Base-by-base conservation (phyloP, 2,329 filamentous ascomycete species). In the Pseudocercospora pini-densiflorae region DNA sequence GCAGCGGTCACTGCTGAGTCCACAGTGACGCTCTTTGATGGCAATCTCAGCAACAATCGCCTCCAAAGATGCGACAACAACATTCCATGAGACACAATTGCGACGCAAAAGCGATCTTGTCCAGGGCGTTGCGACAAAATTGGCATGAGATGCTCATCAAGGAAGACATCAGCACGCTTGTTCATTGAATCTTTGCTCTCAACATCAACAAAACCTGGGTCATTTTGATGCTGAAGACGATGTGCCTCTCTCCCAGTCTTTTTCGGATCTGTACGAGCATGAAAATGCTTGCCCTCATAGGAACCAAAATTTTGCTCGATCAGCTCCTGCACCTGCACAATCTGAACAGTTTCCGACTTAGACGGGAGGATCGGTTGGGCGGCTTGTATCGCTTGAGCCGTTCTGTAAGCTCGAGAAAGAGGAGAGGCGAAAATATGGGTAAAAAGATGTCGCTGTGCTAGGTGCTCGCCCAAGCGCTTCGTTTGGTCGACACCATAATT, bases 31-130 rank as follows among this genome's bases (percentile, higher is more conserved):
- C 79, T 83, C 55, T 78, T 78, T 12, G 78, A 73, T 1, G 81
- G 78, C 65, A 92, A 85, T 2, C 86, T 83, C 12, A 81, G 79
- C 7, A 90, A 80, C 14, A 97, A 77, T 12, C 85, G 83, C 63
- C 85, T 84, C 84, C 91, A 89, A 0, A 97, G 78, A 33, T 88
- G 84, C 1, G 87, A 88, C 2, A 97, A 85, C 47, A 97, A 88
- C 67, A 97, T 89, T 16, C 94, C 93, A 74, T 97, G 94, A 1
- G 93, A 90, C 3, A 97, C 90, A 14, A 97, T 80, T 1, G 88
- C 89, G 12, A 93, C 81, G 1, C 82, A 80, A 7, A 43, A 12
- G 43, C 47, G 59, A 16, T 31, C 19, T 21, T 63, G 27, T n/a
- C 24, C 8, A 6, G 70, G 59, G 0, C 76, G 70, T 10, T 77